Percentiles rank a stretch among this genome's conserved stretches.
Evolutionary conservation across 2,329 filamentous ascomycete genomes (phyloP).

Genomic region (Pseudogymnoascus sp.): DNA sequence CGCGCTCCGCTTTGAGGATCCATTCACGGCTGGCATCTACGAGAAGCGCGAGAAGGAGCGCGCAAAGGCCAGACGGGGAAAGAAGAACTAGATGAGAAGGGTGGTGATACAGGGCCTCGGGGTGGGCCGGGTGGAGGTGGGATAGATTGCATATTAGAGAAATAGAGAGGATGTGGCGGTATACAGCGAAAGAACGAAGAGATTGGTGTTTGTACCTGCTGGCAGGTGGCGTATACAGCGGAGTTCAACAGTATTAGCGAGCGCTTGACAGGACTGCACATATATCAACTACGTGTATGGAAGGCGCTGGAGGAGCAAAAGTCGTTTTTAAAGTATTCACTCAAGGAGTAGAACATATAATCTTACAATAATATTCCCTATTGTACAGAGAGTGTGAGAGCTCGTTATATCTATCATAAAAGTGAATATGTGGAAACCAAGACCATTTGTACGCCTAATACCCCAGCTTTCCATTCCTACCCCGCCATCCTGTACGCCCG

Average conservation of each 20-base stretch:
- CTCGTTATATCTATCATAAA: conserved; percentile 7
- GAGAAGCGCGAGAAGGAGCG: conserved; percentile 66
- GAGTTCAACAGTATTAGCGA: conserved; percentile 9
- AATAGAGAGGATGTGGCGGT: neutral
- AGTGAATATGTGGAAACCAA: neutral
- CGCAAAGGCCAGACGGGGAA: conserved; percentile 31
- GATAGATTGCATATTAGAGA: neutral
- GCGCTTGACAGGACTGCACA: conserved; percentile 9
- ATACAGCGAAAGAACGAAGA: neutral
- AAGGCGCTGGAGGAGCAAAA: conserved; percentile 11
- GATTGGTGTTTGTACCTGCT: neutral
- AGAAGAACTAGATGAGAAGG: conserved; percentile 24
- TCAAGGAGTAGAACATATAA: conserved; percentile 1
- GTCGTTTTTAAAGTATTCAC: conserved; percentile 5
- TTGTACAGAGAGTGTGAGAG: neutral
- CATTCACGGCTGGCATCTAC: conserved; percentile 90
- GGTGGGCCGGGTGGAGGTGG: neutral
- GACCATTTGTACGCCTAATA: neutral
- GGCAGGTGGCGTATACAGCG: conserved; percentile 6
- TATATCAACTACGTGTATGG: conserved; percentile 11
- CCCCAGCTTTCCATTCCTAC: neutral
- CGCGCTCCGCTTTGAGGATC: conserved; percentile 82
- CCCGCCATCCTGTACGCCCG: neutral
- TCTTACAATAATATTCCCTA: neutral
- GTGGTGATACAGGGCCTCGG: neutral